Evolutionary conservation across 257 asterid genomes (phyloP).

Genomic region (Solanum piurae): DNA sequence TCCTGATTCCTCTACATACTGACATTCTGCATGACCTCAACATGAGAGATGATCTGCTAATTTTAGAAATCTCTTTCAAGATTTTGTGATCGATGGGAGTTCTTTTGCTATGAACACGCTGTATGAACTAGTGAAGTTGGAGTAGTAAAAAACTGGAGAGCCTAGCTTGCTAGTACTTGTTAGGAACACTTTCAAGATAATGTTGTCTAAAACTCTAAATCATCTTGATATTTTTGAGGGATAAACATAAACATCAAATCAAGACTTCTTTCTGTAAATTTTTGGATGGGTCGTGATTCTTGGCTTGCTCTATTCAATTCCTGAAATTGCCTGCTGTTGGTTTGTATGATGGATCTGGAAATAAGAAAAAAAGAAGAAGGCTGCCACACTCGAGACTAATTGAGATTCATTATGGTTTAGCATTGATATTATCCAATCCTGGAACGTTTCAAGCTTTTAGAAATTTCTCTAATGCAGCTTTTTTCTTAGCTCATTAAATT

Average conservation of each 20-base stretch:
- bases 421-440: neutral
- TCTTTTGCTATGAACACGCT: neutral
- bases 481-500: neutral
- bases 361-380: neutral
- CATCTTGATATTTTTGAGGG: neutral
- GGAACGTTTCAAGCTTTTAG: neutral
- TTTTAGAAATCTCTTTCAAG: neutral
- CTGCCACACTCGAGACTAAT: neutral
- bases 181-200: neutral
- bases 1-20: neutral
- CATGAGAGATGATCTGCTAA: neutral
- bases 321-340: neutral
- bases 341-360: neutral
- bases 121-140: neutral
- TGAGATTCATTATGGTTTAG: neutral
- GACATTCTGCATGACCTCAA: neutral
- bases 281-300: neutral
- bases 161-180: neutral
- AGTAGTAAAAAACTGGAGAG: neutral
- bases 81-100: neutral
- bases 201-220: neutral
- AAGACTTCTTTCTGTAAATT: neutral
- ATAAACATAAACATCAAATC: neutral
- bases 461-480: neutral
- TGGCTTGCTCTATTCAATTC: neutral